Base-by-base conservation (phyloP, 2,329 filamentous ascomycete genomes). In the Phoma sp. region DNA sequence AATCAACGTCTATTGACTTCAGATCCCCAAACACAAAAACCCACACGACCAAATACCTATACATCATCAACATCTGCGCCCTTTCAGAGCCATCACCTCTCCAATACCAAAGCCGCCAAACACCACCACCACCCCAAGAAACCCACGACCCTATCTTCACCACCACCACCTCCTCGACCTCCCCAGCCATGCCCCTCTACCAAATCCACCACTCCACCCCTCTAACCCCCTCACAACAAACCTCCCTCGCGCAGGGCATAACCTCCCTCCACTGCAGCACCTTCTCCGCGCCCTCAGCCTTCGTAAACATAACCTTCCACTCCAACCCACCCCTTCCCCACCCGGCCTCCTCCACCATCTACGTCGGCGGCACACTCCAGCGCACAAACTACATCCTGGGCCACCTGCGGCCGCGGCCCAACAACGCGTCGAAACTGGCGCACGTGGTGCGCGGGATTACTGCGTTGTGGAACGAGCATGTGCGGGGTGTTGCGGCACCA, bases 261-360 rank as follows among this genome's bases (percentile, higher is more conserved):
- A 80, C 78, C 9, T 57, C 60, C 7, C 73, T 79, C 32, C 78
- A 80, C 65, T 67, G 72, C 52, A 70, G 56, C 5, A 69, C 72
- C 47, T 80, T 80, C 72, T 70, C 67, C 38, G 74, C 77, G 0
- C 77, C 77, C 0, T 70, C 67, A 3, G 61, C 77, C 23, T 80
- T 81, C 66, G 77, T 80, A 43, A 78, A 80, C 55, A 70, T 80
- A 11, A 61, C 66, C 13, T 79, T 78, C 48, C 57, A 62, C 43
- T n/a, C 44, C 22, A 46, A 37, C 30, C 11, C 29, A 23, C 57
- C 59, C 33, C n/a, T 2, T 18, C 18, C 18, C 18, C 1, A 18
- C 18, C 18, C 18, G 2, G 18, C 18, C 18, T 18, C 41, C 18
- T 39, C 42, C 25, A 11, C 29, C 33, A 46, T 36, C 40, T 59